Base-by-base conservation (phyloP, 768 basidiomycete species). In the Trametes meyenii region DNA sequence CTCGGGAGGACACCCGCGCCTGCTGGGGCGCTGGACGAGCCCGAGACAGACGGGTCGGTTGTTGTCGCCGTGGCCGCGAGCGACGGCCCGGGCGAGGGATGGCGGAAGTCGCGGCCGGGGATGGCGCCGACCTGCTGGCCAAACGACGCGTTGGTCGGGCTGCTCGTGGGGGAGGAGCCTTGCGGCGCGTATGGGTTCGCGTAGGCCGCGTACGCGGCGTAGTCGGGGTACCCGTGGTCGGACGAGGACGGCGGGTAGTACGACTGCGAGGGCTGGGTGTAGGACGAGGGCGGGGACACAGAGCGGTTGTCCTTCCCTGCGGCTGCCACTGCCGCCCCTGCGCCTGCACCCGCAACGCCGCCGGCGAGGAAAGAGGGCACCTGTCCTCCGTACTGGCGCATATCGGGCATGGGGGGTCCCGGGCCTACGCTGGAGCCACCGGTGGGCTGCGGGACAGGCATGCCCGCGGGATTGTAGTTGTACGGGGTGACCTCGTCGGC, bases 331-430 rank as follows among this genome's bases (percentile, higher is more conserved):
- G 63, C 67, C 14, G 60, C 67, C 16, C 62, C 67, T 0, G 64
- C 57, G 14, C 60, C 58, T 23, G 60, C 67, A 19, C 62, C 58
- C 26, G 67, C 72, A 5, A 66, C 36, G 16, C 70, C 70, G 7
- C 72, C 70, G 12, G 71, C 65, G 60, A 69, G 61, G 51, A 67
- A 66, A 12, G 62, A 50, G 13, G 67, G 66, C 5, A 63, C 66
- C 11, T 55, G 53, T 26, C 69, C 61, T 39, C 57, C 55, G 61
- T 69, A 61, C 61, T 74, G 72, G 12, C 64, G 64, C 73, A 74
- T 74, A 40, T 68, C 67, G n/a, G 55, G 56, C 19, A 62, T 51
- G 29, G 29, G 8, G 29, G 29, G 29, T 17, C 65, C 61, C 21
- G 21, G 50, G 40, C 53, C 58, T 13, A 58, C 21, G 12, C 17